Evolutionary conservation across 2,329 filamentous ascomycete genomes (phyloP).

Genomic region (Verruconis gallopava): DNA sequence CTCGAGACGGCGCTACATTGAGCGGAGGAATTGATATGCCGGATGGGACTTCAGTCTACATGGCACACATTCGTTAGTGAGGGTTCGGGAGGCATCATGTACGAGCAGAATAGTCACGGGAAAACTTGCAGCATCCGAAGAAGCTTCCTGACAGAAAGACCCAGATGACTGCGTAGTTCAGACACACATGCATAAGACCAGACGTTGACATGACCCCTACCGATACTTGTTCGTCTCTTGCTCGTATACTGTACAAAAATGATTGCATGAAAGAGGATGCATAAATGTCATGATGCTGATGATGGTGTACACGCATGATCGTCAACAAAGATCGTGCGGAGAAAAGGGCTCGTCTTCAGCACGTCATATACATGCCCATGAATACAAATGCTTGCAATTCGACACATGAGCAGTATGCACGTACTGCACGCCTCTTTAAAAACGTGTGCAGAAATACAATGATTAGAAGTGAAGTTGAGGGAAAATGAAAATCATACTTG

Average conservation of each 20-base stretch:
- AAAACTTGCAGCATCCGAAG: not conserved
- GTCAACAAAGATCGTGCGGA: no score
- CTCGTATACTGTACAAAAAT: not conserved
- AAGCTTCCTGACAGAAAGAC: not conserved
- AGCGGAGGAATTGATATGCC: constrained; percentile 56
- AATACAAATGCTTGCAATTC: not conserved
- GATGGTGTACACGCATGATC: not conserved
- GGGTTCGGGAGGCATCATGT: constrained; percentile 33
- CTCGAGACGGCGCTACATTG: constrained; percentile 75
- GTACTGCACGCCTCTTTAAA: no score
- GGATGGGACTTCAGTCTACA: constrained; percentile 27
- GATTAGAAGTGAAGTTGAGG: not conserved
- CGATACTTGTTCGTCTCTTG: not conserved
- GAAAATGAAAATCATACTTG: not conserved
- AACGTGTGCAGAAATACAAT: constrained; percentile 1
- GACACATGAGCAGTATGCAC: not conserved
- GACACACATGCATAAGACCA: not conserved
- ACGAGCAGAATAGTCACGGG: not conserved
- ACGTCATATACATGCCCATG: not conserved
- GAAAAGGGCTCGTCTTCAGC: no score
- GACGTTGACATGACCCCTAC: constrained; percentile 1
- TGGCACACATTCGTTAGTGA: constrained; percentile 18
- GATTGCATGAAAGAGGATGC: not conserved
- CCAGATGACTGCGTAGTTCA: not conserved
- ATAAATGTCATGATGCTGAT: not conserved